Conservation (phyloP, 345 rosid genomes). For the Populus pruinosa region DNA sequence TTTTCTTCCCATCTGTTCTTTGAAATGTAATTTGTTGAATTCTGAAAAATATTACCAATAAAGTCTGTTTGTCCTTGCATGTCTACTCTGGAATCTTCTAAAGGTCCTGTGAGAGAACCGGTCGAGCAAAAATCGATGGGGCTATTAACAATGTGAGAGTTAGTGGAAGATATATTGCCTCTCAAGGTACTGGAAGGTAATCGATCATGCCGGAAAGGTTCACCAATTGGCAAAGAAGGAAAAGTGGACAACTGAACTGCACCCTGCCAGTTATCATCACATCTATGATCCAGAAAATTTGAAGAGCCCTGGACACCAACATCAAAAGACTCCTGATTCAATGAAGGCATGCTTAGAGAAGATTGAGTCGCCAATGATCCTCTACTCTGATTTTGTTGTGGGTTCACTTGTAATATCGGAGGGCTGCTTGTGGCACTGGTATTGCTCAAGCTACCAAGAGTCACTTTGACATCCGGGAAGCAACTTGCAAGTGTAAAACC, state of each 20-base stretch:
- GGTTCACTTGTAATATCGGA: conserved; percentile 39
- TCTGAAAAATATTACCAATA: conserved; percentile 40
- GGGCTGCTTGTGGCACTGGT: conserved; percentile 38
- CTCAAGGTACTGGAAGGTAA: conserved; percentile 27
- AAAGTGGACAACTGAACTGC: conserved; percentile 41
- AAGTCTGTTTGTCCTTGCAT: conserved; percentile 47
- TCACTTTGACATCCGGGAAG: conserved; percentile 36
- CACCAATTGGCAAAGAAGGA: conserved; percentile 42
- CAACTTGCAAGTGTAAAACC: conserved; percentile 24
- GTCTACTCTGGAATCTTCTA: conserved; percentile 40
- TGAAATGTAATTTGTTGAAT: conserved; percentile 28
- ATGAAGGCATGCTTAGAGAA: conserved; percentile 36
- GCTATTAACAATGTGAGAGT: conserved; percentile 34
- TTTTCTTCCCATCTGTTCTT: conserved; percentile 54
- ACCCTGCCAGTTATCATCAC: conserved; percentile 48
- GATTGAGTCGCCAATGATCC: conserved; percentile 42
- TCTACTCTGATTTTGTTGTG: conserved; percentile 26
- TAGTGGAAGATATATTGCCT: conserved; percentile 22
- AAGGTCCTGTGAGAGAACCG: conserved; percentile 21
- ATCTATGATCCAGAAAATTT: conserved; percentile 44
- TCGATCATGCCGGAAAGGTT: conserved; percentile 38
- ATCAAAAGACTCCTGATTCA: conserved; percentile 38
- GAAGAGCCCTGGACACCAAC: conserved; percentile 37
- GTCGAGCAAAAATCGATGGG: conserved; percentile 44
- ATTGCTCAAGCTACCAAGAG: conserved; percentile 41